Conservation (phyloP, 225 moss, liverwort and hornwort genomes). For the Sphagnum tenellum region DNA sequence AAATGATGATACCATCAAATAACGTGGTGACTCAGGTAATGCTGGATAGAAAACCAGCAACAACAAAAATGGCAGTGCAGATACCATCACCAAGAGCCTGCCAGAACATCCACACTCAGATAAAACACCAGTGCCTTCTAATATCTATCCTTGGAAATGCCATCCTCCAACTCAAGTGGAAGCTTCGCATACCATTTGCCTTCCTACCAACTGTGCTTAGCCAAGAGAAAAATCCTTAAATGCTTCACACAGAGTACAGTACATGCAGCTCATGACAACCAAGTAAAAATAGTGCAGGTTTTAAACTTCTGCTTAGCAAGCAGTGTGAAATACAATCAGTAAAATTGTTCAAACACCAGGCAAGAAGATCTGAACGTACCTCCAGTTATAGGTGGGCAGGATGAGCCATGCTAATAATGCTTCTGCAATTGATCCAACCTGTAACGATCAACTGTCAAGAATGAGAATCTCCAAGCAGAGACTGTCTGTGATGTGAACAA, state of each 20-base stretch:
- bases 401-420: conserved; percentile 88
- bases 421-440: conserved; percentile 75
- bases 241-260: too few relatives aligned
- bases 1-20: conserved; percentile 59
- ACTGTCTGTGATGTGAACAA: too few relatives aligned
- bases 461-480: too few relatives aligned
- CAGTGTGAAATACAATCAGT: background rate
- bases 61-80: conserved; percentile 73
- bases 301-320: too few relatives aligned
- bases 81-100: conserved; percentile 81
- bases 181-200: too few relatives aligned
- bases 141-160: background rate
- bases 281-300: too few relatives aligned
- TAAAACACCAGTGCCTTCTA: background rate
- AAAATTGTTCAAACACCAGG: background rate
- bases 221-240: too few relatives aligned
- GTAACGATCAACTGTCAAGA: background rate
- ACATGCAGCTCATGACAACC: too few relatives aligned
- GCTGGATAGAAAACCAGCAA: conserved; percentile 67
- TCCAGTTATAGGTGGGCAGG: conserved; percentile 77
- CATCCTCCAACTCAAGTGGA: too few relatives aligned
- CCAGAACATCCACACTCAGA: conserved; percentile 5
- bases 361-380: conserved; percentile 23
- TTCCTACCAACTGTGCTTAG: too few relatives aligned
- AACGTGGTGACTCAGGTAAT: conserved; percentile 88